phyloP scores from a whole-genome alignment of 2,329 filamentous ascomycete genomes.

The Monosporascus ibericus region DNA sequence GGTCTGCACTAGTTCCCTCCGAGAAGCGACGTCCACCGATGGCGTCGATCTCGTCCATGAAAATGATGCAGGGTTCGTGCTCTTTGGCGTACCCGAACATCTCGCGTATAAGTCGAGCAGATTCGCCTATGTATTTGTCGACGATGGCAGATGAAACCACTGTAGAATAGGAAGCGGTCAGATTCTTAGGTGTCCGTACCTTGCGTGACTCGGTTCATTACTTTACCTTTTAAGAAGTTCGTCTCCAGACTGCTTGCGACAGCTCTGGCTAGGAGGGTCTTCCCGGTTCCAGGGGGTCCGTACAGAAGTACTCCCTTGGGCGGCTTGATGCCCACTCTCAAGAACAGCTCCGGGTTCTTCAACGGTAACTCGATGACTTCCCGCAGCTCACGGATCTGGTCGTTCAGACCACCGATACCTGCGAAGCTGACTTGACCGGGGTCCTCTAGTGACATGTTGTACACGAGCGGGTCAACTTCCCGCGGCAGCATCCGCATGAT shows the following conservation, averaged over 20 bases:
- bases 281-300: conserved; percentile 92
- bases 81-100: conserved; percentile 99
- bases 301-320: conserved; percentile 96
- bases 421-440: conserved; percentile 96
- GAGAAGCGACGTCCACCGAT: conserved; percentile 96
- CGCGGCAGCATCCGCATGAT: conserved; percentile 99
- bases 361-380: conserved; percentile 97
- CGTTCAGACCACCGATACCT: conserved; percentile 94
- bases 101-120: conserved; percentile 90
- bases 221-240: conserved; percentile 90
- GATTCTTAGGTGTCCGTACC: not conserved
- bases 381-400: conserved; percentile 93
- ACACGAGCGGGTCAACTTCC: conserved; percentile 96
- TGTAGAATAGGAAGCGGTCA: conserved; percentile 30
- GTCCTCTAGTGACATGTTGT: conserved; percentile 99
- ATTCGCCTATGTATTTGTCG: conserved; percentile 99
- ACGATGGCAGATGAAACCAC: conserved; percentile 98
- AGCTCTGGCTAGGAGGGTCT: conserved; percentile 88
- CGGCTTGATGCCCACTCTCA: conserved; percentile 96
- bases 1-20: conserved; percentile 93
- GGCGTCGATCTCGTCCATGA: conserved; percentile 99
- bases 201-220: not conserved
- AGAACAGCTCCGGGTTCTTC: conserved; percentile 97
- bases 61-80: conserved; percentile 99
- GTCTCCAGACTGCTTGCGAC: conserved; percentile 96